Conservation (phyloP, 1,284 basidiomycete species). For the Puccinia hordei region DNA sequence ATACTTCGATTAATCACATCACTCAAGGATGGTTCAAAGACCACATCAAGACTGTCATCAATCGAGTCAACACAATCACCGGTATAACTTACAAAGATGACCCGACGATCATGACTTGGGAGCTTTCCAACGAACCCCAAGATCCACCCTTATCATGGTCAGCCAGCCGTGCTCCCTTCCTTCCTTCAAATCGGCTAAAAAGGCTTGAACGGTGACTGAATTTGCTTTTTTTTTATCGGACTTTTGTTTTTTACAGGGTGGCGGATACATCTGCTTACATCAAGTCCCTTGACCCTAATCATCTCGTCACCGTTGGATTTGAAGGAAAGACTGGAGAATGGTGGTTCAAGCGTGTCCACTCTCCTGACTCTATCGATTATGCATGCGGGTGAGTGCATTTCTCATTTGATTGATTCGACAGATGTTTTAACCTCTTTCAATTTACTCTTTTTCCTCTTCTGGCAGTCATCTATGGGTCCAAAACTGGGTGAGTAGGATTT, state of each 20-base stretch:
- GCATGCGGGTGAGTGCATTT: slow-evolving; percentile 50
- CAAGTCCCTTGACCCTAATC: slow-evolving; percentile 52
- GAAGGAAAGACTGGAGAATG: slow-evolving; percentile 56
- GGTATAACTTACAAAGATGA: slow-evolving; percentile 54
- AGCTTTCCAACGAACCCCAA: slow-evolving; percentile 55
- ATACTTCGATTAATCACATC: slow-evolving; percentile 33
- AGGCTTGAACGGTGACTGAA: neutral
- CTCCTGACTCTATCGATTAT: slow-evolving; percentile 52
- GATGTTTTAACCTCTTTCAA: neutral
- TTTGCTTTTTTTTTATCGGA: neutral
- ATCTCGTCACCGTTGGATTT: slow-evolving; percentile 55
- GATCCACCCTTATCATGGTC: slow-evolving; percentile 46
- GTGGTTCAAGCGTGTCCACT: slow-evolving; percentile 54
- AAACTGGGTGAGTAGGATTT: slow-evolving; percentile 42
- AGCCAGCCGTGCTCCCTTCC: neutral
- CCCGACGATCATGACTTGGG: slow-evolving; percentile 56
- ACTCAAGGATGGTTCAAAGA: slow-evolving; percentile 49
- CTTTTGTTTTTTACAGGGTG: slow-evolving; percentile 47
- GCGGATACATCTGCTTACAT: slow-evolving; percentile 53
- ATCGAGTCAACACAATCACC: slow-evolving; percentile 54
- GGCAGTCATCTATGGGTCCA: slow-evolving; percentile 50
- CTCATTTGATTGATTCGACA: neutral
- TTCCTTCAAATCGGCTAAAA: neutral
- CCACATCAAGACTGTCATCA: slow-evolving; percentile 53
- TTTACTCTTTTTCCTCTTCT: neutral